Percentiles rank a stretch among this genome's conserved stretches.
These are phyloP conservation scores for Tylopilus sp. DNA, from an alignment of 1,284 basidiomycete genomes.

Conservation along the genomic window DNA sequence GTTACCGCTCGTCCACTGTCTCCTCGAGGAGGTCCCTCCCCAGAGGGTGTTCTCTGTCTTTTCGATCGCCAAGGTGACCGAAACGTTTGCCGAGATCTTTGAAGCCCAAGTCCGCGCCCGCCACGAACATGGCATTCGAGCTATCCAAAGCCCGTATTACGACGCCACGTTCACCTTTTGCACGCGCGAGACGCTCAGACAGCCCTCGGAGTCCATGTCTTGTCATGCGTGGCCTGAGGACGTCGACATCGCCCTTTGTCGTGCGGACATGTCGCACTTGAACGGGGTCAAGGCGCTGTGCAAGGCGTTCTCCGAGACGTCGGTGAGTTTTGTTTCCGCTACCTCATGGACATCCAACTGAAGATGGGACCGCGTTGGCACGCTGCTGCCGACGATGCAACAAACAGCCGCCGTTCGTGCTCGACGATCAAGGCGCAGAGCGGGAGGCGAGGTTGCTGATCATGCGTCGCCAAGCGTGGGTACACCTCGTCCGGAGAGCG, in stretches of 20 bases:
- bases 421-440: conserved; percentile 42
- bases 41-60: conserved; percentile 69
- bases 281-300: conserved; percentile 45
- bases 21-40: conserved; percentile 30
- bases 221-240: conserved; percentile 10
- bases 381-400: not conserved
- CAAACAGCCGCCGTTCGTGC: conserved; percentile 51
- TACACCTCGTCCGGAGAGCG: conserved; percentile 42
- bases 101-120: conserved; percentile 37
- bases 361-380: no score
- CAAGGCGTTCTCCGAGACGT: conserved; percentile 53
- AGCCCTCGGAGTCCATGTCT: conserved; percentile 21
- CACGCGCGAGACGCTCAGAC: conserved; percentile 41
- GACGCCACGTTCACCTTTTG: conserved; percentile 58
- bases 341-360: no score
- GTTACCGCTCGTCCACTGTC: conserved; percentile 30
- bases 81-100: conserved; percentile 45
- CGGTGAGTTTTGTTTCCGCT: conserved; percentile 42
- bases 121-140: conserved; percentile 34
- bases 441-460: conserved; percentile 53
- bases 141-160: conserved; percentile 50
- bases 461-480: conserved; percentile 52
- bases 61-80: conserved; percentile 47
- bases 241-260: conserved; percentile 39
- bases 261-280: conserved; percentile 43